Conservation (phyloP, 495 filamentous ascomycete genomes). For the Neurospora sp. region DNA sequence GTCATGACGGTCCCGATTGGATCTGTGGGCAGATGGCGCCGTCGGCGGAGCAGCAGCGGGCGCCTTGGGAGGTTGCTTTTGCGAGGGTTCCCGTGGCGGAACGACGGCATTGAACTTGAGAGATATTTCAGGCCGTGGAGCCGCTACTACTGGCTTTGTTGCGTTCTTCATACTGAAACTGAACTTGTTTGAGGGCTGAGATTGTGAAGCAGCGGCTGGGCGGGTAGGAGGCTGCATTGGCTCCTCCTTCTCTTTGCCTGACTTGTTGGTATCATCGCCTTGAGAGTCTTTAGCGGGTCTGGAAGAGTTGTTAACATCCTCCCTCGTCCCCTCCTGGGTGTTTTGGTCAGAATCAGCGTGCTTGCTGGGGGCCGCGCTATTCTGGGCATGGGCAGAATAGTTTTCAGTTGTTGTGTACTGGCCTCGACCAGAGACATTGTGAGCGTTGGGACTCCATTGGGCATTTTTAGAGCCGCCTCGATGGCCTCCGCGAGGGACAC, state of each 20-base stretch:
- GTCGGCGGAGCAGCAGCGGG: constrained; percentile 26
- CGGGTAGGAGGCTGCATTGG: constrained; percentile 32
- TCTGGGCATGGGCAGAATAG: constrained; percentile 21
- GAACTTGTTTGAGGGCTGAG: constrained; percentile 52
- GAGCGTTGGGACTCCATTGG: constrained; percentile 21
- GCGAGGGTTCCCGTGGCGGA: constrained; percentile 25
- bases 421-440: constrained; percentile 3
- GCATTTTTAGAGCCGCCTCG: constrained; percentile 26
- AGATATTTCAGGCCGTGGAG: constrained; percentile 62
- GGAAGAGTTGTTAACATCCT: constrained; percentile 53
- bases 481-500: constrained; percentile 24
- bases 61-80: constrained; percentile 15
- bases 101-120: constrained; percentile 56
- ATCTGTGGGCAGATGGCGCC: constrained; percentile 5
- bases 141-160: constrained; percentile 46
- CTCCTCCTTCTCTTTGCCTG: constrained; percentile 33
- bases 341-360: constrained; percentile 21
- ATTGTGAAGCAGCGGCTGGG: constrained; percentile 41
- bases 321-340: constrained; percentile 20
- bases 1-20: constrained; percentile 32
- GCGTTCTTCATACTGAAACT: constrained; percentile 77
- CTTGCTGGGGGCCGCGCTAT: constrained; percentile 37
- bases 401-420: constrained; percentile 16
- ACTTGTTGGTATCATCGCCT: constrained; percentile 48
- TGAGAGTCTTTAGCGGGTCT: constrained; percentile 53